phyloP scores from a whole-genome alignment of 1,139 yeast genomes.

The Candida tetrigidarum region DNA sequence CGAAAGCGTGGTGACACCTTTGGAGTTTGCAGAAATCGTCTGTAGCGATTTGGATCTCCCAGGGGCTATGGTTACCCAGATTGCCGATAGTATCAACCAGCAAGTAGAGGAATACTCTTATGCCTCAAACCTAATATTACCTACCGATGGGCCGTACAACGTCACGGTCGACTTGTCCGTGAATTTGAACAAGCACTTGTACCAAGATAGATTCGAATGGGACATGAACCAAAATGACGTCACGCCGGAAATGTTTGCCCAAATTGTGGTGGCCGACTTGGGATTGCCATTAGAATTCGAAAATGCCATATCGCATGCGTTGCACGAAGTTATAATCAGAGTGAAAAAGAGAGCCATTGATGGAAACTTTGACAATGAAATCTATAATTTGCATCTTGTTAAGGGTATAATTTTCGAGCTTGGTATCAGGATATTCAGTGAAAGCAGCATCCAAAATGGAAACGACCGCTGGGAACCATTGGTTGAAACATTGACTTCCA shows the following conservation, averaged over 20 bases:
- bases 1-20: conserved; percentile 81
- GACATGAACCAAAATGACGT: conserved; percentile 67
- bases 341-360: conserved; percentile 87
- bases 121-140: conserved; percentile 63
- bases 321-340: conserved; percentile 78
- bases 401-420: conserved; percentile 50
- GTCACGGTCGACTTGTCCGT: conserved; percentile 84
- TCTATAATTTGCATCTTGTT: conserved; percentile 48
- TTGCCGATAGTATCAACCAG: conserved; percentile 71
- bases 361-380: conserved; percentile 59
- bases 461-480: conserved; percentile 87
- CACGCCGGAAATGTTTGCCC: conserved; percentile 87
- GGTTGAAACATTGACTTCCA: conserved; percentile 82
- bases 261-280: conserved; percentile 78
- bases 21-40: conserved; percentile 77
- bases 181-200: conserved; percentile 79
- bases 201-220: conserved; percentile 97
- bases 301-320: conserved; percentile 87
- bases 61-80: conserved; percentile 60
- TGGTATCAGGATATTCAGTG: conserved; percentile 49
- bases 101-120: conserved; percentile 74
- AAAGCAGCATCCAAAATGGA: conserved; percentile 48
- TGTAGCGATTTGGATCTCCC: conserved; percentile 87
- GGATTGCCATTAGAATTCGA: conserved; percentile 85
- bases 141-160: conserved; percentile 68